Percentiles rank a stretch among this genome's conserved stretches.
Evolutionary conservation across 1,139 yeast species (phyloP).

Genomic region (Candida tropicalis): DNA sequence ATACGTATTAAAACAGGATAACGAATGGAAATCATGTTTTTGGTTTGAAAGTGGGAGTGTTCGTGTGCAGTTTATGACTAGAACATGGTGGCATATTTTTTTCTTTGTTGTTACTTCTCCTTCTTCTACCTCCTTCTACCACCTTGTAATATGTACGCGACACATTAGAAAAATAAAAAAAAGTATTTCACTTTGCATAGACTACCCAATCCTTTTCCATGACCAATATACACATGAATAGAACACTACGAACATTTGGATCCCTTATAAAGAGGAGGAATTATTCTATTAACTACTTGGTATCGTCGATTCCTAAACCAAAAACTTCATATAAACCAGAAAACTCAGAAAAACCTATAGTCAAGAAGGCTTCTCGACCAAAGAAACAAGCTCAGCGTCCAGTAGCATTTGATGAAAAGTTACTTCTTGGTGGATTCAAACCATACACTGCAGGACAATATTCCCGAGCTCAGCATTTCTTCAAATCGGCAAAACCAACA

Average conservation of each 20-base stretch:
- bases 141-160: no score
- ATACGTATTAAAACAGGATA: constrained; percentile 7
- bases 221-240: background rate
- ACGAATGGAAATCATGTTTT: constrained; percentile 11
- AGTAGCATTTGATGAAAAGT: constrained; percentile 2
- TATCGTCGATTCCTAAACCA: constrained; percentile 6
- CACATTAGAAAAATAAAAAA: background rate
- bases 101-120: no score
- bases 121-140: no score
- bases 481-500: constrained; percentile 43
- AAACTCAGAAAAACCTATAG: background rate
- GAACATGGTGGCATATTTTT: background rate
- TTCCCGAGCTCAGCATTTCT: constrained; percentile 33
- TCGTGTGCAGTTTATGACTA: background rate
- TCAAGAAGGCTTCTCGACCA: background rate
- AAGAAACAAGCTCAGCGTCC: background rate
- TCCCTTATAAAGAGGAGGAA: constrained; percentile 4
- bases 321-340: background rate
- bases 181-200: no score
- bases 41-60: background rate
- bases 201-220: no score
- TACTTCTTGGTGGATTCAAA: constrained; percentile 10
- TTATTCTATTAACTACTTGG: constrained; percentile 8
- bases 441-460: constrained; percentile 15
- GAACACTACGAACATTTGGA: background rate